Evolutionary conservation across 2,329 filamentous ascomycete genomes (phyloP), one percentile per base, ranked within the genome.

Genomic region (Xylaria sp.): DNA sequence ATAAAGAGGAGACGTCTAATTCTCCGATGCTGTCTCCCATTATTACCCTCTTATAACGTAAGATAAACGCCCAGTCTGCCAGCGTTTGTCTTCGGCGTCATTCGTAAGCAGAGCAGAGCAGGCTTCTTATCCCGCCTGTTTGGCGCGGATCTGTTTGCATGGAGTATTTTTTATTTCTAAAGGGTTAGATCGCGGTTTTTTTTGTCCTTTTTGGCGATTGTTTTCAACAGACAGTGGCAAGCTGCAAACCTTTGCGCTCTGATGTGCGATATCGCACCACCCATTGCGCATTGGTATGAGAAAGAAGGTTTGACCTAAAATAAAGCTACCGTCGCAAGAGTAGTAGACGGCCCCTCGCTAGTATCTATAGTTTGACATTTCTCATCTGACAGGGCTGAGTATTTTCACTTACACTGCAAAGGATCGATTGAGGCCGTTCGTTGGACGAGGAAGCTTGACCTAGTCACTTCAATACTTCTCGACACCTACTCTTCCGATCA

Each of bases 21-120:
- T 63, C 61, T 59, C 59, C 61, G 49, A 57, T 62, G 57, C 31
- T 33, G 28, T 42, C 35, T n/a, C 19, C 11, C 33, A 43, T n/a
- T 49, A 47, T 69, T 69, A 69, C 67, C 65, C 67, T 50, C 47
- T 60, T 40, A 69, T 67, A 69, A 69, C 67, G 67, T 69, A 69
- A 69, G 42, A 69, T 57, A 67, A 68, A 64, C 28, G 33, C 28
- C 15, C n/a, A 17, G 17, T 23, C 33, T 17, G 17, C 37, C 50
- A 35, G 42, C 33, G 19, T 54, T 49, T 12, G 53, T 49, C 42
- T 49, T 38, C 23, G 11, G 4, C 15, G 46, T 33, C 25, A 21
- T 35, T 56, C 45, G 51, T 56, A 60, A 63, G 38, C 49, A 35
- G 33, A 55, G 21, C 33, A 53, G 53, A 57, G 45, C 21, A 21